Evolutionary conservation across 140 eudicot genomes (phyloP).

Genomic region (Ambrosia hybrid): DNA sequence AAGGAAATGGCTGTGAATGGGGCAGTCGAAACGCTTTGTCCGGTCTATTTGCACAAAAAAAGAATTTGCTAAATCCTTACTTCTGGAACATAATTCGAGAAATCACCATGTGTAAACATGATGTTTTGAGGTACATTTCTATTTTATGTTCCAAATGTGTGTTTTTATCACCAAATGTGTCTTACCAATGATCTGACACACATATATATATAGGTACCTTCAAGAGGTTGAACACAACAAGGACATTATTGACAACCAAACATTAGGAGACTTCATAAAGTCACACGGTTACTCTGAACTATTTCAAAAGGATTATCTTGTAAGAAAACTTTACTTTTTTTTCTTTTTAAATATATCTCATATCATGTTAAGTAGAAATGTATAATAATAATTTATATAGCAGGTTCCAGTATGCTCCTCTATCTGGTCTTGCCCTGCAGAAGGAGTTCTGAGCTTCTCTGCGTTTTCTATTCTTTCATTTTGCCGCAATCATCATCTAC

Average conservation of each 20-base stretch:
- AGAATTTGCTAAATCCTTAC: not conserved
- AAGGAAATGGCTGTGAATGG: not conserved
- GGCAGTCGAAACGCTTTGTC: not conserved
- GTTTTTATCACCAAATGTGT: too few species aligned
- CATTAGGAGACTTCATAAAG: constrained; percentile 69
- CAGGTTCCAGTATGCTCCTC: constrained; percentile 83
- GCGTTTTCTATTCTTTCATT: constrained; percentile 83
- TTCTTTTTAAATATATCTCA: not conserved
- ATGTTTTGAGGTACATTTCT: not conserved
- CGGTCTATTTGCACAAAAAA: not conserved
- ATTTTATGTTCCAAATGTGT: too few species aligned
- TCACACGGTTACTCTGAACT: constrained; percentile 82
- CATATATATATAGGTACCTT: constrained; percentile 51
- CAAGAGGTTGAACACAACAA: constrained; percentile 76
- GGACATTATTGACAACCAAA: constrained; percentile 65
- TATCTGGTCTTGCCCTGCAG: constrained; percentile 82
- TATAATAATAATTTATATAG: not conserved
- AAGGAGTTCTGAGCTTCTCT: constrained; percentile 76
- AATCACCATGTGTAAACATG: not conserved
- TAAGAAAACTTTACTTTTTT: constrained; percentile 30
- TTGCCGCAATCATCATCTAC: constrained; percentile 88
- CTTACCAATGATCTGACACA: too few species aligned
- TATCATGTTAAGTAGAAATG: too few species aligned
- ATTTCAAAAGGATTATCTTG: constrained; percentile 82
- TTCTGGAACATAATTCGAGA: not conserved